Evolutionary conservation across 129 eudicot genomes (phyloP).

Genomic region (Deinandra increscens): DNA sequence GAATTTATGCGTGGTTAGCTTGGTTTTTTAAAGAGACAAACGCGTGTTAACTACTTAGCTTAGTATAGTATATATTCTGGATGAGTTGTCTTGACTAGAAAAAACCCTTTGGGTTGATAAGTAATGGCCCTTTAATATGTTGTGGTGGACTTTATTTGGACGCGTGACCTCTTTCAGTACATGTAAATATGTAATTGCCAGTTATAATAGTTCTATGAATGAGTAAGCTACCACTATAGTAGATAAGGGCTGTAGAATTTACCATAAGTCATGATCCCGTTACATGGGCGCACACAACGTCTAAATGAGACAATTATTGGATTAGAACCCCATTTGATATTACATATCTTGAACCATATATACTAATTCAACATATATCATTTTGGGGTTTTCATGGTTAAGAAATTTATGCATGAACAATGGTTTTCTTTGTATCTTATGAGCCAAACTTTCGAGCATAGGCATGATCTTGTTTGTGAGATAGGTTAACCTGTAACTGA

Average conservation of each 20-base stretch:
- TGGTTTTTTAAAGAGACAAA: too few relatives aligned
- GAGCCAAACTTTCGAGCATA: constrained; percentile 1
- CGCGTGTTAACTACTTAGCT: too few relatives aligned
- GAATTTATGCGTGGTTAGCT: too few relatives aligned
- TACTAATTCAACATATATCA: constrained; percentile 2
- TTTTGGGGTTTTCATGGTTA: constrained; percentile 1
- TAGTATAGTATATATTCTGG: too few relatives aligned
- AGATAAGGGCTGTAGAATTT: not conserved
- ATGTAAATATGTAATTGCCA: not conserved
- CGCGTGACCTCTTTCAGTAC: not conserved
- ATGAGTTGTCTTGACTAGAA: not conserved
- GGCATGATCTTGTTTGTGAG: not conserved
- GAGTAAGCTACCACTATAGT: not conserved
- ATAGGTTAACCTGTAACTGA: constrained; percentile 12
- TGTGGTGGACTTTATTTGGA: not conserved
- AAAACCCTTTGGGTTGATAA: not conserved
- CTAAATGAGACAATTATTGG: not conserved
- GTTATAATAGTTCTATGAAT: not conserved
- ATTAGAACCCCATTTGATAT: constrained; percentile 5
- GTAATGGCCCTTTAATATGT: not conserved
- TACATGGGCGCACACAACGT: too few relatives aligned
- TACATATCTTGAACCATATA: not conserved
- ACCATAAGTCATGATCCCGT: not conserved
- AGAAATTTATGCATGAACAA: constrained; percentile 1
- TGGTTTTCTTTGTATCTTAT: not conserved